Percentiles rank a stretch among this genome's conserved stretches.
Evolutionary conservation across 352 stramenopile species (phyloP).

Genomic region (Phytophthora niederhauseri): DNA sequence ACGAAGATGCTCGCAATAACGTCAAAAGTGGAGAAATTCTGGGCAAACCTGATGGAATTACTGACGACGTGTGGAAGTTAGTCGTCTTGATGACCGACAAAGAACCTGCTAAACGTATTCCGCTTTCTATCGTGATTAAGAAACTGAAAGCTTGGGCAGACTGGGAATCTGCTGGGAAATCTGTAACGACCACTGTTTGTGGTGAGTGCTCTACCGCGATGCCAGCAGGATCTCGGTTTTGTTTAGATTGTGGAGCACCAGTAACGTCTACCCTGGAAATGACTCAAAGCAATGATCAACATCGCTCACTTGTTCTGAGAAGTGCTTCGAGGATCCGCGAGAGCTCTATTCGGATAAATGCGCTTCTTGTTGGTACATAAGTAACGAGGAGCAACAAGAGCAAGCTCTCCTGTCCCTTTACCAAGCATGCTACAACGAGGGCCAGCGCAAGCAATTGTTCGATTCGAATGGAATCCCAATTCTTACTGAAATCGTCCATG

Average conservation of each 20-base stretch:
- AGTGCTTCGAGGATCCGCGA: too few species aligned
- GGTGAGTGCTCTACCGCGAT: too few species aligned
- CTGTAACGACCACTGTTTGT: too few species aligned
- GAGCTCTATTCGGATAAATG: constrained; percentile 6
- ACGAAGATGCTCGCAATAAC: neutral
- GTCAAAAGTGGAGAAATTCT: neutral
- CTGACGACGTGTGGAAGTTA: neutral
- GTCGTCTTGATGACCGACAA: neutral
- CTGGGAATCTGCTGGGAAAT: neutral
- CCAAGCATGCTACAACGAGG: constrained; percentile 3
- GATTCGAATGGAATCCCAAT: neutral
- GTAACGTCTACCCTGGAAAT: neutral
- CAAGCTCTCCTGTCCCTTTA: constrained; percentile 1
- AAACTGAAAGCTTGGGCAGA: neutral
- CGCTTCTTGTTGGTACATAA: neutral
- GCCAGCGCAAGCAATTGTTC: constrained; percentile 3
- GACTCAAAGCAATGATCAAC: too few species aligned
- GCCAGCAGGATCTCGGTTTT: neutral
- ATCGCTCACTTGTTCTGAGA: too few species aligned
- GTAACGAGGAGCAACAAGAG: neutral
- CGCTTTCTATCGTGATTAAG: neutral
- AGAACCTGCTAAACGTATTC: neutral
- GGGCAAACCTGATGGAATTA: neutral
- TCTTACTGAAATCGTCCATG: constrained; percentile 5
- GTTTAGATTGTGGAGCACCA: neutral